Conservation (phyloP, 2,329 filamentous ascomycete genomes). For the Rutstroemia sydowiana region DNA sequence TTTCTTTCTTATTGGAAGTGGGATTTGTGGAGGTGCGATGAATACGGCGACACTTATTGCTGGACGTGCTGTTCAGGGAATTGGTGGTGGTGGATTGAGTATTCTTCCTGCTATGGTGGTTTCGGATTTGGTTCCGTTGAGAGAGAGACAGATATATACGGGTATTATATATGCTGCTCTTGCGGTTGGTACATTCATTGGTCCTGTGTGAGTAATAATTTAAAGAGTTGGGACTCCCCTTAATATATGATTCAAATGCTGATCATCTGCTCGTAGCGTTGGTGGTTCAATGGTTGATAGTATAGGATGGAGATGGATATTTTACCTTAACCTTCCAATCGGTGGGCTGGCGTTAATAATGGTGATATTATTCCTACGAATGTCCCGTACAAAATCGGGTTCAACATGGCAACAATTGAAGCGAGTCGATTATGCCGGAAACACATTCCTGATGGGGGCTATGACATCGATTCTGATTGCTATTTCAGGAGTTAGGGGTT, state of each 20-base stretch:
- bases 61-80: constrained; percentile 29
- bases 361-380: constrained; percentile 4
- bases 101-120: background rate
- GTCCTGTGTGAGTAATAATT: background rate
- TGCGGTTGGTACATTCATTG: background rate
- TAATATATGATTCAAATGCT: no score
- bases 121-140: background rate
- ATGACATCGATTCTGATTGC: constrained; percentile 37
- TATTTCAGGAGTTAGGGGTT: constrained; percentile 28
- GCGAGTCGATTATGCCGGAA: constrained; percentile 39
- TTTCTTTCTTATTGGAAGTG: constrained; percentile 20
- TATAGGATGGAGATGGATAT: constrained; percentile 32
- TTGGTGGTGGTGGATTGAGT: constrained; percentile 27
- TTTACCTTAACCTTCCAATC: constrained; percentile 45
- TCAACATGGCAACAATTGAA: background rate
- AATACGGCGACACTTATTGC: constrained; percentile 36
- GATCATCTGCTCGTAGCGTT: background rate
- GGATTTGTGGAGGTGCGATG: constrained; percentile 25
- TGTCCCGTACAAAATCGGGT: constrained; percentile 1
- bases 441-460: constrained; percentile 34
- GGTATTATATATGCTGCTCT: background rate
- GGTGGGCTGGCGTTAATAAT: constrained; percentile 7
- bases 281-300: constrained; percentile 9
- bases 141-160: background rate
- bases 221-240: background rate